A percentile compares a stretch with the other conserved stretches of the same genome.
Conservation (phyloP, 352 stramenopile genomes). For the Globisporangium emineosum region DNA sequence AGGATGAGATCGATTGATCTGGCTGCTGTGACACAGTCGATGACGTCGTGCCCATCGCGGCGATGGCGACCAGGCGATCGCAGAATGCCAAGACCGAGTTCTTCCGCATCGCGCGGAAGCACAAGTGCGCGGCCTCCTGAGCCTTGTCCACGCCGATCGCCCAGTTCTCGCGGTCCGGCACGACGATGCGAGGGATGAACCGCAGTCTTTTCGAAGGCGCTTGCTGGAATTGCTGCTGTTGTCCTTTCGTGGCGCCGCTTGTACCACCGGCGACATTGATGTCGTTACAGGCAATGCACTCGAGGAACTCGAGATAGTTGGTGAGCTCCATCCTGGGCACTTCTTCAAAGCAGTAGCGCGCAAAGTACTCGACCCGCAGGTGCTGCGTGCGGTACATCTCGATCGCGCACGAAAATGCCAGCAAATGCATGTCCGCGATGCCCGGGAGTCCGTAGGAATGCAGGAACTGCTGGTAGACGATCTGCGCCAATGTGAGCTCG, state of each 20-base stretch:
- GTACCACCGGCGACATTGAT: constrained; percentile 8
- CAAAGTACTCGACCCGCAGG: constrained; percentile 72
- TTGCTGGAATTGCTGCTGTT: background rate
- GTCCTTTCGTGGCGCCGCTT: background rate
- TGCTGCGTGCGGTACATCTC: constrained; percentile 66
- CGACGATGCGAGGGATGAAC: constrained; percentile 46
- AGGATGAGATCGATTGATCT: background rate
- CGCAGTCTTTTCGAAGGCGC: constrained; percentile 33
- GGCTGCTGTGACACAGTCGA: constrained; percentile 9
- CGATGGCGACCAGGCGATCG: constrained; percentile 48
- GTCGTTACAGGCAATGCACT: constrained; percentile 69
- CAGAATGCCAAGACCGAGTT: constrained; percentile 52
- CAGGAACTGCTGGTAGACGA: constrained; percentile 82
- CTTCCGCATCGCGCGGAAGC: constrained; percentile 76
- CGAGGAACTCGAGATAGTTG: constrained; percentile 75
- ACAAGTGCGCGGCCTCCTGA: constrained; percentile 55
- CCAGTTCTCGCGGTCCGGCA: constrained; percentile 76
- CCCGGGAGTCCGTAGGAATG: constrained; percentile 73
- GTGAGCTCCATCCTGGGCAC: constrained; percentile 41
- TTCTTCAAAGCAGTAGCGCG: constrained; percentile 77
- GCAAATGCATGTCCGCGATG: constrained; percentile 79
- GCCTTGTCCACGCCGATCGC: constrained; percentile 60
- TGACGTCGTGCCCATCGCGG: constrained; percentile 34
- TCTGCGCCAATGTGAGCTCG: constrained; percentile 54
- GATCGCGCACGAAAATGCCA: constrained; percentile 68